phyloP scores from a whole-genome alignment of 106 monocot species.

The Dendrobium huoshanense region DNA sequence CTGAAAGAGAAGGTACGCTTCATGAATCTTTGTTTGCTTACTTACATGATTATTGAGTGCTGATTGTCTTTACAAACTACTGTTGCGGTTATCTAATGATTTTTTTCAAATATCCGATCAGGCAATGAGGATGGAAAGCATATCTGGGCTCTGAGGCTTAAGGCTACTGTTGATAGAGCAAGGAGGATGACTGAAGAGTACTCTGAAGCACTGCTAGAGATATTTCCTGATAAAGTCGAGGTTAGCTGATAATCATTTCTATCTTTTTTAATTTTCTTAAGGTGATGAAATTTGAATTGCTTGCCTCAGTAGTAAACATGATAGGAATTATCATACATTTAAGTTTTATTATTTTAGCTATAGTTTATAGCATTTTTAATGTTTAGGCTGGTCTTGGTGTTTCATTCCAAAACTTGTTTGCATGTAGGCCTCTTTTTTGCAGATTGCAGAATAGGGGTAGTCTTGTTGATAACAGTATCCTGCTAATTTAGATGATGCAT shows the following conservation, averaged over 20 bases:
- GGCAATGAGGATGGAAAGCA: conserved; percentile 75
- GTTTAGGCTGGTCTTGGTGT: not conserved
- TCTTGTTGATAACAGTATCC: not conserved
- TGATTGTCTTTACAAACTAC: not conserved
- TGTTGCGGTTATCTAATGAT: not conserved
- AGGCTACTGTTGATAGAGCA: conserved; percentile 88
- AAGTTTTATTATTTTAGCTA: conserved; percentile 1
- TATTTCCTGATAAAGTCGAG: conserved; percentile 92
- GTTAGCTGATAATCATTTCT: conserved; percentile 18
- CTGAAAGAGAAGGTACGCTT: conserved; percentile 62
- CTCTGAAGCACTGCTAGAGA: conserved; percentile 73
- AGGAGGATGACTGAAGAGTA: conserved; percentile 87
- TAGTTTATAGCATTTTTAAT: not conserved
- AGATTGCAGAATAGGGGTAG: not conserved
- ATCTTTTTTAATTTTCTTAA: not conserved
- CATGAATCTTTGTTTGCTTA: not conserved
- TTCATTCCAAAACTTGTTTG: conserved; percentile 1
- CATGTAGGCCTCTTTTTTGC: not conserved
- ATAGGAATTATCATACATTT: not conserved
- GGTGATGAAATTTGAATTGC: not conserved
- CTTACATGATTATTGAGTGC: not conserved
- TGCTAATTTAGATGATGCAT: not conserved
- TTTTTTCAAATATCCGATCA: conserved; percentile 10
- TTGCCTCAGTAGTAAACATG: not conserved
- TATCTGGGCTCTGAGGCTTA: conserved; percentile 80